phyloP scores from a whole-genome alignment of 2,329 filamentous ascomycete genomes.

The Didymella arachidicola region DNA sequence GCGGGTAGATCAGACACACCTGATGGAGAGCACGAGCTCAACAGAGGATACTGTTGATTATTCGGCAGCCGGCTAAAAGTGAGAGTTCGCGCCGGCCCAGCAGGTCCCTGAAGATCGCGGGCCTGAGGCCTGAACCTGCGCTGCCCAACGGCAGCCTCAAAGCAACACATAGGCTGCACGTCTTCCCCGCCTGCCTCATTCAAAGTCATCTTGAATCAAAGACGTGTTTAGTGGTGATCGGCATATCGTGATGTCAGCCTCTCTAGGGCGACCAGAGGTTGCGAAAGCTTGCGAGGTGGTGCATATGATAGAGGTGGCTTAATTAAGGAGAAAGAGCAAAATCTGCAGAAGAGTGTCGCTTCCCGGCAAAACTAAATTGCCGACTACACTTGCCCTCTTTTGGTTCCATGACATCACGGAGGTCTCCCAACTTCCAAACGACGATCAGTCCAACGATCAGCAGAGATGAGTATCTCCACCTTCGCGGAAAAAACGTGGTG shows the following conservation, averaged over 20 bases:
- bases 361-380: conserved; percentile 5
- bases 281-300: conserved; percentile 4
- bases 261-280: not conserved
- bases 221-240: not conserved
- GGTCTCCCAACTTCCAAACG: not conserved
- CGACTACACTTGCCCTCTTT: conserved; percentile 10
- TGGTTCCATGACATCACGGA: conserved; percentile 25
- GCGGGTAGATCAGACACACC: conserved; percentile 10
- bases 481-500: not conserved
- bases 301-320: conserved; percentile 21
- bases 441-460: not conserved
- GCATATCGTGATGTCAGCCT: not conserved
- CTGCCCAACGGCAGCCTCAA: conserved; percentile 35
- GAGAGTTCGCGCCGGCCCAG: conserved; percentile 29
- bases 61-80: conserved; percentile 9
- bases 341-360: conserved; percentile 16
- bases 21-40: conserved; percentile 2
- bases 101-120: conserved; percentile 21
- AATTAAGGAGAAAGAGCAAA: conserved; percentile 6
- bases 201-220: not conserved
- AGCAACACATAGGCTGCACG: conserved; percentile 13
- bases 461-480: not conserved
- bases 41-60: conserved; percentile 12
- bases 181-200: not conserved
- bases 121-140: conserved; percentile 16